These are phyloP conservation scores for Fusarium pseudograminearum DNA, from an alignment of 2,329 filamentous ascomycete species.

Conservation along the genomic window DNA sequence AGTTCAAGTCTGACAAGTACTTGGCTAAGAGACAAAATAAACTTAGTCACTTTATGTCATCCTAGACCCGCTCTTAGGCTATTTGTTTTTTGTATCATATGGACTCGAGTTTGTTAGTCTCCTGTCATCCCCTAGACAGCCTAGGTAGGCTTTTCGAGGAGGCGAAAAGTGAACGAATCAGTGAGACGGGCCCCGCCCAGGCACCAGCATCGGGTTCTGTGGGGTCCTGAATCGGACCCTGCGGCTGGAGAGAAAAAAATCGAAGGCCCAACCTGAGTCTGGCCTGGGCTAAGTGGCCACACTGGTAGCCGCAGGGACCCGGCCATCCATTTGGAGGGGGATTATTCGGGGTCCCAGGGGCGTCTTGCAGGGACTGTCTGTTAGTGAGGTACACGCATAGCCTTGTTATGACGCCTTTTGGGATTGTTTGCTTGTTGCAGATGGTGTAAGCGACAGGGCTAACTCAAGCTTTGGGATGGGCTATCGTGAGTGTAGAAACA, in stretches of 20 bases:
- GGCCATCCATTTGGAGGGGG: conserved; percentile 11
- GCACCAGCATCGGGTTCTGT: conserved; percentile 16
- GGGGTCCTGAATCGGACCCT: conserved; percentile 45
- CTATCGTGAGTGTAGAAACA: conserved; percentile 19
- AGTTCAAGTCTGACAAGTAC: no score
- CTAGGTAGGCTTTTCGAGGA: conserved; percentile 8
- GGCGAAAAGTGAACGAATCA: conserved; percentile 37
- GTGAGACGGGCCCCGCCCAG: conserved; percentile 13
- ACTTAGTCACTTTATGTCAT: background rate
- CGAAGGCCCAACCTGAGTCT: conserved; percentile 17
- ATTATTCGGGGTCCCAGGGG: conserved; percentile 13
- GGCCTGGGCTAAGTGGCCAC: conserved; percentile 24
- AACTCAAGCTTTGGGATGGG: conserved; percentile 8
- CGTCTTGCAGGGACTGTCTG: conserved; percentile 27
- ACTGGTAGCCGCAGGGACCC: conserved; percentile 22
- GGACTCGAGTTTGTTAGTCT: no score
- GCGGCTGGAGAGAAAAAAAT: conserved; percentile 46
- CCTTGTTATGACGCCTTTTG: conserved; percentile 35
- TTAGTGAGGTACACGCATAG: conserved; percentile 45
- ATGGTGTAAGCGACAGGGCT: conserved; percentile 31
- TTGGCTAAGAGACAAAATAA: background rate
- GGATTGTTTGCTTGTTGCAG: background rate
- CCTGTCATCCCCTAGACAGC: background rate
- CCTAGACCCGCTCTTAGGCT: background rate
- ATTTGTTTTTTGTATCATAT: background rate